Evolutionary conservation across 306 rosid species (phyloP), one percentile per base, ranked within the genome.

Genomic region (Cucumis cinereus): DNA sequence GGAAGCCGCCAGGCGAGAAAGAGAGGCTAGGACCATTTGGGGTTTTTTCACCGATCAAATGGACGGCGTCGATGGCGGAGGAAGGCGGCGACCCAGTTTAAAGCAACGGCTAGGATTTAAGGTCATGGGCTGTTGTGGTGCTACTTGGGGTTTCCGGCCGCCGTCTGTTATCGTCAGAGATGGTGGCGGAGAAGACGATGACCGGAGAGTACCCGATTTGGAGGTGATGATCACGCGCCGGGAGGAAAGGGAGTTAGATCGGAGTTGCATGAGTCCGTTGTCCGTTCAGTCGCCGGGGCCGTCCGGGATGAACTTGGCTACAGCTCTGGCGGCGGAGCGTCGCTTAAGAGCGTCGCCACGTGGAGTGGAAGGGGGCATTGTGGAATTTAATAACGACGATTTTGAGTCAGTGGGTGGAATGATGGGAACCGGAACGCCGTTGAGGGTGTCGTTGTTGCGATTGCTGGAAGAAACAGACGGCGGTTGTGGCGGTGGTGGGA

Each of bases 251-350:
- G 76, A 77, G 5, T 15, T 55, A 38, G 85, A 45, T 54, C 86
- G 81, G 52, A 77, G 63, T 0, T 90, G 92, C 4, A 12, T 74
- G 11, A 76, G 53, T 0, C 92, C 89, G 62, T 67, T 50, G 0
- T 89, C 87, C 56, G 70, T 40, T 0, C 89, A 87, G 72, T 77
- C 61, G 30, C 72, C 78, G 6, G 23, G 82, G 19, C 67, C 79
- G 2, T 58, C 96, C 30, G 88, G 96, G 1, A 92, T 95, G 98
- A 95, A 95, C 77, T 85, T 95, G 0, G 99, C 99, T 9, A 92
- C 96, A 33, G 99, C 98, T 1, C 76, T 95, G 68, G 99, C 97
- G 0, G 96, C 97, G 77, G 98, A 91, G 83, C 84, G 98, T 2
- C 93, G 86, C 15, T 77, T 85, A 9, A 86, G 93, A 45, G 90